Percentiles rank a stretch among this genome's conserved stretches.
phyloP scores from a whole-genome alignment of 2,329 filamentous ascomycete genomes.

The Pseudopyrenochaeta lycopersici region DNA sequence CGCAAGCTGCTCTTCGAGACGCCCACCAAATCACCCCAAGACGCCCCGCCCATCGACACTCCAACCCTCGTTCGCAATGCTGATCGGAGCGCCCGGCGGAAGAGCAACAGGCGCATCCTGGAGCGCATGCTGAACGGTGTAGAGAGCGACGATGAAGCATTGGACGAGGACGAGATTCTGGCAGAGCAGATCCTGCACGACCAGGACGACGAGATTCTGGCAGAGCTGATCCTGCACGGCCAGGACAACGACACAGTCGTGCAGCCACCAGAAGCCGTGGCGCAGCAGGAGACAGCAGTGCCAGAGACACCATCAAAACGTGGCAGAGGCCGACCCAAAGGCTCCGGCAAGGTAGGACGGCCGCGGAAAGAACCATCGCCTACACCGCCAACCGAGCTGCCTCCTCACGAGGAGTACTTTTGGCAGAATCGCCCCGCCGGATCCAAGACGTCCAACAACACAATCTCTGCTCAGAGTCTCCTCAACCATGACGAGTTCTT shows the following conservation, averaged over 20 bases:
- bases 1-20: conserved; percentile 59
- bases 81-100: conserved; percentile 85
- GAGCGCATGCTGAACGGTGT: conserved; percentile 72
- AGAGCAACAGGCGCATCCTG: conserved; percentile 80
- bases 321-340: conserved; percentile 52
- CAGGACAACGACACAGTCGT: conserved; percentile 47
- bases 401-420: conserved; percentile 92
- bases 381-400: conserved; percentile 81
- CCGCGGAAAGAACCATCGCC: conserved; percentile 73
- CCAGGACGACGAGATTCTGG: conserved; percentile 66
- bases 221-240: conserved; percentile 72
- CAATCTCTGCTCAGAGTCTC: conserved; percentile 74
- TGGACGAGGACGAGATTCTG: conserved; percentile 73
- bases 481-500: conserved; percentile 96
- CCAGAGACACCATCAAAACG: conserved; percentile 66
- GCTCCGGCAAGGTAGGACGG: conserved; percentile 52
- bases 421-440: conserved; percentile 86
- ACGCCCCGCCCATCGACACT: conserved; percentile 56
- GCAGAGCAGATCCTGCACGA: conserved; percentile 73
- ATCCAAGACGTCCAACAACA: conserved; percentile 87
- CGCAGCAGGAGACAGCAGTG: conserved; percentile 44
- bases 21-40: conserved; percentile 48
- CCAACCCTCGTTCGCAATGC: conserved; percentile 74
- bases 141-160: conserved; percentile 72
- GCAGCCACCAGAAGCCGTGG: conserved; percentile 33